Conservation (phyloP, 78 protist species). For the Dictyostelium intermedium region DNA sequence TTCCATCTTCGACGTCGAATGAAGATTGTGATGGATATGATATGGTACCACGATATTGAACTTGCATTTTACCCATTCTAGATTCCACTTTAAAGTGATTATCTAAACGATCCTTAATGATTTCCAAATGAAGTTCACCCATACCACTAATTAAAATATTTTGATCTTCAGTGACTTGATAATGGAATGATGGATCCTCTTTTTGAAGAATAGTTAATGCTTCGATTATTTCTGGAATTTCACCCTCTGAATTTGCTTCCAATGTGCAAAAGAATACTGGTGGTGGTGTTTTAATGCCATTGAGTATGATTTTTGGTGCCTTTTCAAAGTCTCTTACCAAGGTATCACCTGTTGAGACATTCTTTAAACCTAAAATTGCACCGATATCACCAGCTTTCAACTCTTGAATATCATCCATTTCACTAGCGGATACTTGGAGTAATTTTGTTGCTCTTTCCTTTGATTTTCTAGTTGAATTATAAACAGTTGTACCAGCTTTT, state of each 20-base stretch:
- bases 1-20: neutral
- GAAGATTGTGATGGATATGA: neutral
- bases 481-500: neutral
- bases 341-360: slow-evolving; percentile 85
- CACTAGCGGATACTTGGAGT: slow-evolving; percentile 60
- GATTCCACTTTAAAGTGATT: slow-evolving; percentile 60
- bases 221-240: slow-evolving; percentile 23
- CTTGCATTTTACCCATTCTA: slow-evolving; percentile 63
- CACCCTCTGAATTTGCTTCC: slow-evolving; percentile 67
- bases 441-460: slow-evolving; percentile 70
- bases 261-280: slow-evolving; percentile 85
- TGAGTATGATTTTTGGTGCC: neutral
- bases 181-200: slow-evolving; percentile 86
- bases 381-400: slow-evolving; percentile 87
- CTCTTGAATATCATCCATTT: slow-evolving; percentile 59
- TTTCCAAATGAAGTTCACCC: slow-evolving; percentile 95
- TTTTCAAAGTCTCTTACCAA: slow-evolving; percentile 21
- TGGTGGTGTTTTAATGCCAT: slow-evolving; percentile 71
- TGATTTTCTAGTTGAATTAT: slow-evolving; percentile 3
- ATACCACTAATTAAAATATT: slow-evolving; percentile 84
- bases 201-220: slow-evolving; percentile 57
- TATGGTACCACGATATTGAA: slow-evolving; percentile 58
- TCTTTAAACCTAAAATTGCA: slow-evolving; percentile 78
- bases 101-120: slow-evolving; percentile 65
- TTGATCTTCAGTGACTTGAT: slow-evolving; percentile 66